phyloP scores from a whole-genome alignment of 768 basidiomycete genomes.

The Fibroporia radiculosa region DNA sequence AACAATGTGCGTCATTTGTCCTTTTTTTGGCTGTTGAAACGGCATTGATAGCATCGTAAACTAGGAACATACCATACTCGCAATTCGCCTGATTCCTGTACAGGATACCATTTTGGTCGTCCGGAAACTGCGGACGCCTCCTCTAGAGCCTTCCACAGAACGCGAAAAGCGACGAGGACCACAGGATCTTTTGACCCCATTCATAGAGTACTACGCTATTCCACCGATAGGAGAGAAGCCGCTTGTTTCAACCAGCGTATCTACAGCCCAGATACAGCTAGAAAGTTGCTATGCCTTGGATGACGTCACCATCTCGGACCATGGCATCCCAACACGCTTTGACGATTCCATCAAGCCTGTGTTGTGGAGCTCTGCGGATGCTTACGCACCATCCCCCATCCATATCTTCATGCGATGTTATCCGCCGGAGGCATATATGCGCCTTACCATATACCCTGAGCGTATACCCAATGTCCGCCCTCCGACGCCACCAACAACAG shows the following conservation, averaged over 20 bases:
- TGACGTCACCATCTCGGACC: conserved; percentile 10
- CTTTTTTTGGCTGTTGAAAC: not conserved
- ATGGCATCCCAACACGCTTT: not conserved
- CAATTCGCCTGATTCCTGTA: conserved; percentile 13
- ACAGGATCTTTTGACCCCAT: not conserved
- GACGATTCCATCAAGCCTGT: conserved; percentile 7
- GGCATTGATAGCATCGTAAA: not conserved
- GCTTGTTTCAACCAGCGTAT: too few species aligned
- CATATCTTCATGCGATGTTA: conserved; percentile 2
- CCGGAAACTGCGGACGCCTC: conserved; percentile 8
- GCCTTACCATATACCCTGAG: conserved; percentile 7
- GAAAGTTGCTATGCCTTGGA: too few species aligned
- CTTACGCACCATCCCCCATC: conserved; percentile 4
- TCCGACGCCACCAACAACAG: conserved; percentile 3
- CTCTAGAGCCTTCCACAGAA: not conserved
- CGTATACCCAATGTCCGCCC: not conserved
- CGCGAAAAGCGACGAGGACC: conserved; percentile 1
- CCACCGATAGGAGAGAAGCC: too few species aligned
- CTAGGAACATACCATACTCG: conserved; percentile 8
- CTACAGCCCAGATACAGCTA: too few species aligned
- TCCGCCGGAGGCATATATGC: too few species aligned
- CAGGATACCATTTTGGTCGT: conserved; percentile 18
- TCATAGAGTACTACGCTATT: conserved; percentile 6
- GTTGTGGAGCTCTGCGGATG: not conserved
- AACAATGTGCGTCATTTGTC: not conserved